Evolutionary conservation across 2,329 filamentous ascomycete genomes (phyloP).

Genomic region (Pseudodiploospora longispora): DNA sequence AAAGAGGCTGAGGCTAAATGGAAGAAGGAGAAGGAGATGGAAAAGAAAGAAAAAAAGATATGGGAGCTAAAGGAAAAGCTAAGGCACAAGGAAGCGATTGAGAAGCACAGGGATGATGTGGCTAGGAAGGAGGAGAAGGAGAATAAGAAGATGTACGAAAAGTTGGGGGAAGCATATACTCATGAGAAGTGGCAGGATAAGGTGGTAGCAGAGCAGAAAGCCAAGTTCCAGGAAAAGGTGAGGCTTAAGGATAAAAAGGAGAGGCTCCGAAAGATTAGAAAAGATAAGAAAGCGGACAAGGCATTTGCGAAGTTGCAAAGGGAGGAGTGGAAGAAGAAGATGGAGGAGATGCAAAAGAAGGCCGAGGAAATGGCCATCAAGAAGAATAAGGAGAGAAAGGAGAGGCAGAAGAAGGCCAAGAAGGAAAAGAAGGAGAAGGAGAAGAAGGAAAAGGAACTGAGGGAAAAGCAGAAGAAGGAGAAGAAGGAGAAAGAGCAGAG

Average conservation of each 20-base stretch:
- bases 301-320: slow-evolving; percentile 5
- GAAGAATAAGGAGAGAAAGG: slow-evolving; percentile 11
- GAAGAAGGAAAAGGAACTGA: too few relatives aligned
- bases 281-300: slow-evolving; percentile 6
- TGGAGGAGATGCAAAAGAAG: neutral
- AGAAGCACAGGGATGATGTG: too few relatives aligned
- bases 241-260: too few relatives aligned
- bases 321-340: slow-evolving; percentile 11
- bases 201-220: neutral
- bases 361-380: neutral
- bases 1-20: neutral
- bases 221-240: slow-evolving; percentile 4
- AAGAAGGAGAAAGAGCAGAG: too few relatives aligned
- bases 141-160: neutral
- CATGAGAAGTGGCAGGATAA: too few relatives aligned
- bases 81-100: too few relatives aligned
- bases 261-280: slow-evolving; percentile 4
- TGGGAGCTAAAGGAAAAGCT: neutral
- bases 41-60: neutral
- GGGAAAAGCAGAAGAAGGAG: too few relatives aligned
- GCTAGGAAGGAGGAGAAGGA: too few relatives aligned
- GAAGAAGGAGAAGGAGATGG: slow-evolving; percentile 1
- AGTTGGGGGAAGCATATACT: too few relatives aligned
- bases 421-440: neutral
- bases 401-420: slow-evolving; percentile 9